Conservation (phyloP, 1,284 basidiomycete genomes). For the Porphyrellus sp. region DNA sequence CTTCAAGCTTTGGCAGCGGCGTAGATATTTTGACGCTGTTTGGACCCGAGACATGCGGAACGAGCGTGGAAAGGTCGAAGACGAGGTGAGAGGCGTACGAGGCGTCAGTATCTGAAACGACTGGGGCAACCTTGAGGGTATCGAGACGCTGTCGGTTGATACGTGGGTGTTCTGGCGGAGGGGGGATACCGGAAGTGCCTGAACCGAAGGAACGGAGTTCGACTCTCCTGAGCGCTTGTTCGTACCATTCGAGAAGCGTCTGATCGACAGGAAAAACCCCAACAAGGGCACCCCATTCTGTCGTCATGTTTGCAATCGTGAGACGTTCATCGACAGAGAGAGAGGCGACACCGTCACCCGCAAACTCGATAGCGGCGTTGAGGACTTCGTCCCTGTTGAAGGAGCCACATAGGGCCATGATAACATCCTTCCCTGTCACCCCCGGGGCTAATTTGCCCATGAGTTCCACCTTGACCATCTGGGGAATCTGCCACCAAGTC, state of each 20-base stretch:
- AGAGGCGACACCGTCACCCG: slow-evolving; percentile 83
- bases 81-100: slow-evolving; percentile 87
- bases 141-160: slow-evolving; percentile 78
- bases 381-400: slow-evolving; percentile 98
- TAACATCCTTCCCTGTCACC: slow-evolving; percentile 98
- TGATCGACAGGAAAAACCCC: slow-evolving; percentile 95
- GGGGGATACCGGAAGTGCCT: slow-evolving; percentile 48
- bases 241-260: slow-evolving; percentile 86
- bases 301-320: slow-evolving; percentile 98
- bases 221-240: slow-evolving; percentile 70
- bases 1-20: slow-evolving; percentile 79
- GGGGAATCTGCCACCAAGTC: slow-evolving; percentile 99
- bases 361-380: slow-evolving; percentile 98
- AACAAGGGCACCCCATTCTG: slow-evolving; percentile 97
- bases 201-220: slow-evolving; percentile 78
- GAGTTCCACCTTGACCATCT: slow-evolving; percentile 94
- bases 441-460: slow-evolving; percentile 80
- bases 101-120: slow-evolving; percentile 77
- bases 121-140: slow-evolving; percentile 51
- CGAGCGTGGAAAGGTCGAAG: slow-evolving; percentile 90
- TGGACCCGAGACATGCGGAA: slow-evolving; percentile 94
- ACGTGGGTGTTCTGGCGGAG: slow-evolving; percentile 81
- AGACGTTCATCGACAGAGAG: slow-evolving; percentile 90
- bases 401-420: slow-evolving; percentile 93
- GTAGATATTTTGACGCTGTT: slow-evolving; percentile 97